These are phyloP conservation scores for Rhytidhysteron rufulum DNA, from an alignment of 2,329 filamentous ascomycete genomes.

Conservation along the genomic window DNA sequence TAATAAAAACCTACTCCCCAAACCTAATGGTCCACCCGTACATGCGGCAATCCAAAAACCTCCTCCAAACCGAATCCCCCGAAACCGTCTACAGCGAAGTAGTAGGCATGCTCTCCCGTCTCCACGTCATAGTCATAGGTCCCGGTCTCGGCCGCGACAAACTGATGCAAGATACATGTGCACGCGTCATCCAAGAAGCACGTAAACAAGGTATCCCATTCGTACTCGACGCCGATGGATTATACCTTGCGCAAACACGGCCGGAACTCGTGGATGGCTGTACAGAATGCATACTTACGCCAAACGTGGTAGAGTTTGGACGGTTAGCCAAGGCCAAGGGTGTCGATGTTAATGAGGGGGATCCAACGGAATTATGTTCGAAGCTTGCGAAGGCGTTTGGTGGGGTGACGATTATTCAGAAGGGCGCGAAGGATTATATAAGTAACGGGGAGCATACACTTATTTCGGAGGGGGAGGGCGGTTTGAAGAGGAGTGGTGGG, in stretches of 20 bases:
- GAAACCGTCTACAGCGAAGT: slow-evolving; percentile 65
- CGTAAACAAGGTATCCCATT: slow-evolving; percentile 69
- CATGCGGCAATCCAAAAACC: slow-evolving; percentile 72
- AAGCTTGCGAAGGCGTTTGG: slow-evolving; percentile 73
- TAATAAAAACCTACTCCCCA: slow-evolving; percentile 97
- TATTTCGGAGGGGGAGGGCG: slow-evolving; percentile 72
- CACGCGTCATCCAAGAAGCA: slow-evolving; percentile 74
- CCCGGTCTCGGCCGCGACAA: slow-evolving; percentile 87
- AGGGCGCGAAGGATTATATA: slow-evolving; percentile 78
- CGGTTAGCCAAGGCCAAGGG: slow-evolving; percentile 73
- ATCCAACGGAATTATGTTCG: slow-evolving; percentile 57
- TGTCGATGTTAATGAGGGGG: slow-evolving; percentile 55
- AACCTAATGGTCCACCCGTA: slow-evolving; percentile 98
- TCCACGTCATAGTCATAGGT: slow-evolving; percentile 90
- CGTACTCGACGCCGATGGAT: slow-evolving; percentile 86
- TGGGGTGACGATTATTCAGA: slow-evolving; percentile 88
- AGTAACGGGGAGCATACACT: slow-evolving; percentile 75
- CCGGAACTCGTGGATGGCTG: slow-evolving; percentile 79
- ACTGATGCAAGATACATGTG: slow-evolving; percentile 84
- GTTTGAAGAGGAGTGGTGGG: slow-evolving; percentile 84
- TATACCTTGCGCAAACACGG: slow-evolving; percentile 70
- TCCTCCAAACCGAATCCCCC: slow-evolving; percentile 52
- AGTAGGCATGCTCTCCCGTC: slow-evolving; percentile 73
- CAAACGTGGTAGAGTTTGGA: slow-evolving; percentile 90
- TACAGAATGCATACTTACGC: slow-evolving; percentile 80